A percentile compares a stretch with the other conserved stretches of the same genome.
phyloP scores from a whole-genome alignment of 257 asterid species.

The Fraxinus quadrangulata region DNA sequence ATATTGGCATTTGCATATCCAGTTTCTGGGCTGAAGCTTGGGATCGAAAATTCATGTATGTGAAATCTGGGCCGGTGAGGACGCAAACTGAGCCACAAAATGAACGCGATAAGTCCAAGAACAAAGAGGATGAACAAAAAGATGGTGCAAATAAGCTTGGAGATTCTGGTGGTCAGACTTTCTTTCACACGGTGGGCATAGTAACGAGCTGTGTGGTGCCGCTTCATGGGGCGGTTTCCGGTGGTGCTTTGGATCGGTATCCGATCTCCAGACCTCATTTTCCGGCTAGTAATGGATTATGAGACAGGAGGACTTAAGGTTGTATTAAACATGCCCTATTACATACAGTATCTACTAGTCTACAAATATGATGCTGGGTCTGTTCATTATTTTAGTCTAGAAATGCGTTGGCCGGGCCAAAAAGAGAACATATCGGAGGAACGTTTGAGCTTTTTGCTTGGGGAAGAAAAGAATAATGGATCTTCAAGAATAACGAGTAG shows the following conservation, averaged over 20 bases:
- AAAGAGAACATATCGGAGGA: slow-evolving; percentile 11
- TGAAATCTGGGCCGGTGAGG: slow-evolving; percentile 88
- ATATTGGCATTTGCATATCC: slow-evolving; percentile 50
- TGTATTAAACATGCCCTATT: neutral
- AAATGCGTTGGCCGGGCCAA: neutral
- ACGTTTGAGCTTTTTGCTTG: slow-evolving; percentile 25
- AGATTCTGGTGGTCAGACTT: slow-evolving; percentile 68
- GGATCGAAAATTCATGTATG: slow-evolving; percentile 62
- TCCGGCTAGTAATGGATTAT: neutral
- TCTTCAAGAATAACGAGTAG: neutral
- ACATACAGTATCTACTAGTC: neutral
- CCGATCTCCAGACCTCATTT: slow-evolving; percentile 34
- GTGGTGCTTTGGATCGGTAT: slow-evolving; percentile 41
- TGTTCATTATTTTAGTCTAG: too few relatives aligned
- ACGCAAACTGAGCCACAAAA: slow-evolving; percentile 82
- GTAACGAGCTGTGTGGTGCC: slow-evolving; percentile 76
- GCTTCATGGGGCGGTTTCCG: slow-evolving; percentile 38
- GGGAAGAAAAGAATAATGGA: slow-evolving; percentile 48
- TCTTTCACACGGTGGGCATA: slow-evolving; percentile 82
- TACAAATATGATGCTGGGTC: neutral
- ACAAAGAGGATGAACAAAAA: slow-evolving; percentile 58
- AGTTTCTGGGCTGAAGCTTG: slow-evolving; percentile 36
- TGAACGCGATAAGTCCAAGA: slow-evolving; percentile 68
- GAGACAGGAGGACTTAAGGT: neutral
- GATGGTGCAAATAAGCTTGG: slow-evolving; percentile 70